phyloP scores from a whole-genome alignment of 2,329 filamentous ascomycete genomes.

The Blastomyces percursus region DNA sequence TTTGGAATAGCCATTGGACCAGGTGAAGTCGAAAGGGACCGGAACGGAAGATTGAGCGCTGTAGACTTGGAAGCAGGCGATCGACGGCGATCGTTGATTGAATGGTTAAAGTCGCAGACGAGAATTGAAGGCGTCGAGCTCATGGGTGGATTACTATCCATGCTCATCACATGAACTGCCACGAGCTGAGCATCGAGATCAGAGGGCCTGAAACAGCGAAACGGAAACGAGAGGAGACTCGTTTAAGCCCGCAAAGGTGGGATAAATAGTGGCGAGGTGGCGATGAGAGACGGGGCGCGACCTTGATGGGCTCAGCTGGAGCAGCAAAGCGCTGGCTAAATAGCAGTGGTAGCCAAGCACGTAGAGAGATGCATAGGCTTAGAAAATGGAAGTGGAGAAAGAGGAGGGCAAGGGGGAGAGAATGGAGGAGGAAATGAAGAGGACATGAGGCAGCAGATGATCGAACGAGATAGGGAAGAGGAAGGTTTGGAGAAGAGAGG shows the following conservation, averaged over 20 bases:
- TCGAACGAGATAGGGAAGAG: slow-evolving; percentile 7
- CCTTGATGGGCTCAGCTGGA: slow-evolving; percentile 12
- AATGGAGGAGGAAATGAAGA: background rate
- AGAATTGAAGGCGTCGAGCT: slow-evolving; percentile 33
- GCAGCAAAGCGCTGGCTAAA: slow-evolving; percentile 2
- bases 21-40: slow-evolving; percentile 33
- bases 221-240: slow-evolving; percentile 6
- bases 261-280: slow-evolving; percentile 13
- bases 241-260: background rate
- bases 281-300: slow-evolving; percentile 6
- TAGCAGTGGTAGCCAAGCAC: slow-evolving; percentile 4
- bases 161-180: slow-evolving; percentile 25
- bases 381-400: slow-evolving; percentile 6
- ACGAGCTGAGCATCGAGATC: slow-evolving; percentile 14
- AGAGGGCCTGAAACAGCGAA: slow-evolving; percentile 8
- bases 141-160: slow-evolving; percentile 34
- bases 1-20: slow-evolving; percentile 55
- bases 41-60: slow-evolving; percentile 32
- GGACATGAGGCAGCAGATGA: slow-evolving; percentile 13
- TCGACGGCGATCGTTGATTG: slow-evolving; percentile 18
- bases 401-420: background rate
- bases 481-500: background rate
- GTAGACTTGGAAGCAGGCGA: slow-evolving; percentile 27
- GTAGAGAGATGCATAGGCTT: slow-evolving; percentile 13
- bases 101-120: slow-evolving; percentile 29